Percentiles rank a stretch among this genome's conserved stretches.
phyloP scores from a whole-genome alignment of 257 asterid species.

The Nemophila menziesii region DNA sequence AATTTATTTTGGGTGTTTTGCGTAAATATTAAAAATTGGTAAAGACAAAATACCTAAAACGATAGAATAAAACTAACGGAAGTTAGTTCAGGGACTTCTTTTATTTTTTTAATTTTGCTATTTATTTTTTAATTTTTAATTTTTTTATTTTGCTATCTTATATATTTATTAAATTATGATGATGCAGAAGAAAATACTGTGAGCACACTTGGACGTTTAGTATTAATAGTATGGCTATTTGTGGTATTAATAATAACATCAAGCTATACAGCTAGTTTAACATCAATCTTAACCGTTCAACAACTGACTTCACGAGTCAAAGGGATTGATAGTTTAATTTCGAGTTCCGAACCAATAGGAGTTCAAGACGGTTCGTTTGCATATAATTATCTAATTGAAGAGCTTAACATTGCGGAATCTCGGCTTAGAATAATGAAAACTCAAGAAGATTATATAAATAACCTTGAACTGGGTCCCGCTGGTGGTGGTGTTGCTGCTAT shows the following conservation, averaged over 20 bases:
- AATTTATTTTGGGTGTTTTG: too few species aligned
- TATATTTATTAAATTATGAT: not conserved
- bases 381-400: conserved; percentile 47
- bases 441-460: conserved; percentile 41
- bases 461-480: conserved; percentile 49
- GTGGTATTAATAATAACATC: conserved; percentile 60
- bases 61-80: too few species aligned
- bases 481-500: conserved; percentile 86
- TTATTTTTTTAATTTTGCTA: not conserved
- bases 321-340: conserved; percentile 67
- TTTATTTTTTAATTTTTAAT: too few species aligned
- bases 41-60: too few species aligned
- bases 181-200: conserved; percentile 9
- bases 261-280: conserved; percentile 68
- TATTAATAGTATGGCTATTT: conserved; percentile 38
- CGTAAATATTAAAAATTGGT: too few species aligned
- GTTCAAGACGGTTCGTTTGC: conserved; percentile 86
- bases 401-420: conserved; percentile 51
- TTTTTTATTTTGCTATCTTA: not conserved
- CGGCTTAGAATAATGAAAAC: conserved; percentile 50
- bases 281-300: conserved; percentile 63
- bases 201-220: conserved; percentile 7
- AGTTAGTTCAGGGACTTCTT: too few species aligned
- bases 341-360: conserved; percentile 69
- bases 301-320: conserved; percentile 38